Evolutionary conservation across 2,329 filamentous ascomycete species (phyloP).

Genomic region (Diplodia seriata): DNA sequence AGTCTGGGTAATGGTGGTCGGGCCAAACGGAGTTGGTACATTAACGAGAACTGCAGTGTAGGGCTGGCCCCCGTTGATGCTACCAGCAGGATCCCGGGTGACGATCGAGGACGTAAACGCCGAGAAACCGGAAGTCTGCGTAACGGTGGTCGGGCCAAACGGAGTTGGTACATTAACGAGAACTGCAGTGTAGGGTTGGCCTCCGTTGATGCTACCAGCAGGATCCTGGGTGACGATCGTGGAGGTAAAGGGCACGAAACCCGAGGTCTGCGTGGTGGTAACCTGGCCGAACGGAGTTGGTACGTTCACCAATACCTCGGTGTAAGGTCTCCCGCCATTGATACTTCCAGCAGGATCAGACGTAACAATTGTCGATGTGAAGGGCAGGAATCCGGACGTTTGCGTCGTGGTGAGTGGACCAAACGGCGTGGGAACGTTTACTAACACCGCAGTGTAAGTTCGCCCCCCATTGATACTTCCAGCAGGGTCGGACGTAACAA

Average conservation of each 20-base stretch:
- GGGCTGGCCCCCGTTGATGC: neutral
- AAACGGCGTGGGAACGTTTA: too few species aligned
- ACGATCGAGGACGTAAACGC: neutral
- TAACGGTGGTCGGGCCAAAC: neutral
- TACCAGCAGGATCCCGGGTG: neutral
- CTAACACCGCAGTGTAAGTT: too few species aligned
- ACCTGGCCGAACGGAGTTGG: neutral
- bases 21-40: neutral
- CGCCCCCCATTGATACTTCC: too few species aligned
- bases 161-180: neutral
- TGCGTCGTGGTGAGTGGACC: too few species aligned
- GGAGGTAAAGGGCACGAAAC: neutral
- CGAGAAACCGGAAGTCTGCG: neutral
- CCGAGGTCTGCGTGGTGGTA: neutral
- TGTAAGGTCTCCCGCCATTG: neutral
- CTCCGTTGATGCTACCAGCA: neutral
- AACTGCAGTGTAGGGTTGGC: neutral
- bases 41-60: neutral
- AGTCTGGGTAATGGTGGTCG: neutral
- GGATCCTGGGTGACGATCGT: neutral
- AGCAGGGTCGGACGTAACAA: neutral
- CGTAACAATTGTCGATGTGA: too few species aligned
- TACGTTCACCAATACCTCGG: neutral
- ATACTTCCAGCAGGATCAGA: neutral
- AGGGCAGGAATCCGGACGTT: too few species aligned